These are phyloP conservation scores for Schizophyllum commune DNA, from an alignment of 1,284 basidiomycete species.

Conservation along the genomic window DNA sequence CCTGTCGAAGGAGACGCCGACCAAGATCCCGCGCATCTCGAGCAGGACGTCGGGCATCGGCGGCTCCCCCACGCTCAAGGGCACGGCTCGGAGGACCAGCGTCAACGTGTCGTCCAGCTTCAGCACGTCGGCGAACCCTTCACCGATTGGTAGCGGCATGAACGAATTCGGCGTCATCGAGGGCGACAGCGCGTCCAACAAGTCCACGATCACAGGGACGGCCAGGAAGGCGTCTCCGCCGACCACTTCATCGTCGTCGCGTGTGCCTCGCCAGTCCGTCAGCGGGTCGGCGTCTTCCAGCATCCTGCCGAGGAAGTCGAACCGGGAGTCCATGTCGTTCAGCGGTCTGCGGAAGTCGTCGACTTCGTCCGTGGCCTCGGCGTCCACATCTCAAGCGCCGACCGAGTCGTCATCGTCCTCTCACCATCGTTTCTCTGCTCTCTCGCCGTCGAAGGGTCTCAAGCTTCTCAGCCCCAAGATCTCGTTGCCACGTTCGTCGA, in stretches of 20 bases:
- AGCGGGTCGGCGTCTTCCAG: constrained; percentile 33
- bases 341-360: constrained; percentile 72
- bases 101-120: constrained; percentile 37
- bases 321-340: constrained; percentile 70
- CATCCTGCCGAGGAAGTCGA: constrained; percentile 49
- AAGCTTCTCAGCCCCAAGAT: constrained; percentile 76
- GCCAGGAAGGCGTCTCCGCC: constrained; percentile 50
- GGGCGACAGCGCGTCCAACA: constrained; percentile 29
- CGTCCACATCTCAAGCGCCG: constrained; percentile 29
- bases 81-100: constrained; percentile 56
- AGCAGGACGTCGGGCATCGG: constrained; percentile 60
- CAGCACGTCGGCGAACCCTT: constrained; percentile 47
- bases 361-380: constrained; percentile 64
- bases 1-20: constrained; percentile 77
- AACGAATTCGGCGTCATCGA: constrained; percentile 80
- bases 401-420: constrained; percentile 31
- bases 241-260: constrained; percentile 39
- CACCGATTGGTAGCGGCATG: constrained; percentile 44
- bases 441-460: constrained; percentile 75
- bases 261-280: constrained; percentile 59
- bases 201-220: constrained; percentile 29
- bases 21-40: constrained; percentile 91
- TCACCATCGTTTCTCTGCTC: constrained; percentile 64
- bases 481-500: constrained; percentile 46
- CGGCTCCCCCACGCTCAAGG: constrained; percentile 57